Evolutionary conservation across 2,329 filamentous ascomycete genomes (phyloP).

Genomic region (Colletotrichum lentis): DNA sequence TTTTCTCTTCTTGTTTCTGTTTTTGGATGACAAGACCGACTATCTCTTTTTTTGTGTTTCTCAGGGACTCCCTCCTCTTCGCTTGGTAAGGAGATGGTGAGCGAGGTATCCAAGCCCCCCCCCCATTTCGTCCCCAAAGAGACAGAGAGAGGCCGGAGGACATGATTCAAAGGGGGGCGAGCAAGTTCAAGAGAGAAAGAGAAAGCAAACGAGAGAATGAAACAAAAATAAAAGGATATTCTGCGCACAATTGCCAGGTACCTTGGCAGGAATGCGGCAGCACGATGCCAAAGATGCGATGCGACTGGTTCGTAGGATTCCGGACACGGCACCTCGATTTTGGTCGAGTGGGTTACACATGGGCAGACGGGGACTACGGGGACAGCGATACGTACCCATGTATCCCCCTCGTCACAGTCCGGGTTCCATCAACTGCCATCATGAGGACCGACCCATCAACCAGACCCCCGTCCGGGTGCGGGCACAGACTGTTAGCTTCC

Average conservation of each 20-base stretch:
- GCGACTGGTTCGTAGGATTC: conserved; percentile 37
- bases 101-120: conserved; percentile 15
- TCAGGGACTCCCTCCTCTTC: conserved; percentile 21
- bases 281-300: conserved; percentile 31
- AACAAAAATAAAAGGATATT: conserved; percentile 3
- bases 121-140: too few species aligned
- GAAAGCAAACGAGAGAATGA: not conserved
- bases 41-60: conserved; percentile 15
- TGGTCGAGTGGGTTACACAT: conserved; percentile 23
- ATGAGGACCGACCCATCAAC: conserved; percentile 32
- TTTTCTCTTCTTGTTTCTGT: not conserved
- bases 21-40: conserved; percentile 10
- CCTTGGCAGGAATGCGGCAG: conserved; percentile 22
- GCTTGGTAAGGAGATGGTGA: conserved; percentile 3
- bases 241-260: conserved; percentile 20
- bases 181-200: not conserved
- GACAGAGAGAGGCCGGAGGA: not conserved
- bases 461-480: conserved; percentile 34
- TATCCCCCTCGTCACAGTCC: conserved; percentile 17
- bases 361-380: conserved; percentile 23
- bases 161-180: not conserved
- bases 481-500: conserved; percentile 39
- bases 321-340: conserved; percentile 31
- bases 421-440: conserved; percentile 37
- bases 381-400: conserved; percentile 15